Conservation (phyloP, 108 stramenopile species). For the Mayamaea pseudoterrestris region DNA sequence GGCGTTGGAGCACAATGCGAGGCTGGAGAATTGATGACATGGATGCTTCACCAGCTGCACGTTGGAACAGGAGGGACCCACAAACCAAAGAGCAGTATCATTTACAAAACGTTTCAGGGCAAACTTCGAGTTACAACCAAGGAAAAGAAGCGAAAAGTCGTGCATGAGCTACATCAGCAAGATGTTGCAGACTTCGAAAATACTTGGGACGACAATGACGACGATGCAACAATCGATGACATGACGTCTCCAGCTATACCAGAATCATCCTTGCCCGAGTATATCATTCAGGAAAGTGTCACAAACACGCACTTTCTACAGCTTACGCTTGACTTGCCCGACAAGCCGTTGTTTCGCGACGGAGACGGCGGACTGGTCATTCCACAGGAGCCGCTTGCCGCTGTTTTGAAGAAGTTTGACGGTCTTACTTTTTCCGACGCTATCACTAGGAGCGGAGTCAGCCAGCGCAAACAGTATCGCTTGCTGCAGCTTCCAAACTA, state of each 20-base stretch:
- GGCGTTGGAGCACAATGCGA: slow-evolving; percentile 79
- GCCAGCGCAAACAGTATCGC: slow-evolving; percentile 70
- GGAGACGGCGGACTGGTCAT: slow-evolving; percentile 93
- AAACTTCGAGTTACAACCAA: slow-evolving; percentile 74
- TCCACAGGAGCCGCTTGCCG: slow-evolving; percentile 93
- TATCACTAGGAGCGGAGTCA: slow-evolving; percentile 27
- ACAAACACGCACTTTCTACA: slow-evolving; percentile 73
- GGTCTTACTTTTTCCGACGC: slow-evolving; percentile 78
- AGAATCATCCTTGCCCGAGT: slow-evolving; percentile 20
- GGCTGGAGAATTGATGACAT: slow-evolving; percentile 88
- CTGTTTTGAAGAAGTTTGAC: slow-evolving; percentile 89
- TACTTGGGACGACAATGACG: slow-evolving; percentile 52
- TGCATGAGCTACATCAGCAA: neutral
- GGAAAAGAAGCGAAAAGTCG: slow-evolving; percentile 23
- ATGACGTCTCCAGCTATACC: neutral
- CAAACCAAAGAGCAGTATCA: slow-evolving; percentile 47
- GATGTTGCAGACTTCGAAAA: slow-evolving; percentile 2
- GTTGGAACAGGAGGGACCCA: slow-evolving; percentile 54
- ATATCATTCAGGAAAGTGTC: slow-evolving; percentile 33
- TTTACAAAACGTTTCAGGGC: slow-evolving; percentile 89
- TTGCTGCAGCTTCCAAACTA: slow-evolving; percentile 82
- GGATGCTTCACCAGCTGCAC: slow-evolving; percentile 93
- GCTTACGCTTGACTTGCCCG: slow-evolving; percentile 93
- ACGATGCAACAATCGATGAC: slow-evolving; percentile 20
- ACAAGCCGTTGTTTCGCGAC: slow-evolving; percentile 95